phyloP scores from a whole-genome alignment of 768 basidiomycete species.

The Mycena kentingensis region DNA sequence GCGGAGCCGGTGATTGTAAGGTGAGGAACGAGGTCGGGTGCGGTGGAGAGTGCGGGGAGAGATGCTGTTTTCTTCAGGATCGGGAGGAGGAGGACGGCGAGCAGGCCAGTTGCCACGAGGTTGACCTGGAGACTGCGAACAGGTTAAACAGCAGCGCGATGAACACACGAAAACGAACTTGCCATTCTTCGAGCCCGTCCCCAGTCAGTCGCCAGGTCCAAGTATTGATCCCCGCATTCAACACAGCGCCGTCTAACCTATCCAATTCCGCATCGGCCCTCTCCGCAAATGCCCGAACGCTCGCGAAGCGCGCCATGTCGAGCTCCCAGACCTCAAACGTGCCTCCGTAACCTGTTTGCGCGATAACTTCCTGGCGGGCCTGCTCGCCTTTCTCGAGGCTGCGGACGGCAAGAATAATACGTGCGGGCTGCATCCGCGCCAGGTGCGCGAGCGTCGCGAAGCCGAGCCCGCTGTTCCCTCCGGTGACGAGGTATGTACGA shows the following conservation, averaged over 20 bases:
- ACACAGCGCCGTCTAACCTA: slow-evolving; percentile 3
- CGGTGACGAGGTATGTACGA: slow-evolving; percentile 13
- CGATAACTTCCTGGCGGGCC: slow-evolving; percentile 36
- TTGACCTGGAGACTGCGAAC: slow-evolving; percentile 7
- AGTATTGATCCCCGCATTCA: slow-evolving; percentile 1
- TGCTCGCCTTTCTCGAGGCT: slow-evolving; percentile 28
- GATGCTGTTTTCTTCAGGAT: background rate
- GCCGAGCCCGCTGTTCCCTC: slow-evolving; percentile 7
- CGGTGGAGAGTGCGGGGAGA: background rate
- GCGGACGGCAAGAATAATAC: slow-evolving; percentile 43
- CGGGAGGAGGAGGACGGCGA: slow-evolving; percentile 2
- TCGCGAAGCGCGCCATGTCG: slow-evolving; percentile 26
- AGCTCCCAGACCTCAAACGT: slow-evolving; percentile 49
- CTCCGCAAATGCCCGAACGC: slow-evolving; percentile 2
- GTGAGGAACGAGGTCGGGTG: slow-evolving; percentile 2
- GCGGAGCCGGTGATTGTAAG: slow-evolving; percentile 11
- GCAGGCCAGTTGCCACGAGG: slow-evolving; percentile 6
- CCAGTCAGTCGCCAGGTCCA: background rate
- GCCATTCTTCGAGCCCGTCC: slow-evolving; percentile 9
- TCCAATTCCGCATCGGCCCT: background rate
- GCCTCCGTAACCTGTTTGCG: slow-evolving; percentile 17
- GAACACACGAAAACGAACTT: background rate
- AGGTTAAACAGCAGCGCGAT: background rate
- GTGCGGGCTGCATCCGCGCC: slow-evolving; percentile 36
- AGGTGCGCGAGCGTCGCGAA: slow-evolving; percentile 3